Percentiles rank a stretch among this genome's conserved stretches.
Evolutionary conservation across 2,329 filamentous ascomycete genomes (phyloP).

Genomic region (Podosphaera leucotricha): DNA sequence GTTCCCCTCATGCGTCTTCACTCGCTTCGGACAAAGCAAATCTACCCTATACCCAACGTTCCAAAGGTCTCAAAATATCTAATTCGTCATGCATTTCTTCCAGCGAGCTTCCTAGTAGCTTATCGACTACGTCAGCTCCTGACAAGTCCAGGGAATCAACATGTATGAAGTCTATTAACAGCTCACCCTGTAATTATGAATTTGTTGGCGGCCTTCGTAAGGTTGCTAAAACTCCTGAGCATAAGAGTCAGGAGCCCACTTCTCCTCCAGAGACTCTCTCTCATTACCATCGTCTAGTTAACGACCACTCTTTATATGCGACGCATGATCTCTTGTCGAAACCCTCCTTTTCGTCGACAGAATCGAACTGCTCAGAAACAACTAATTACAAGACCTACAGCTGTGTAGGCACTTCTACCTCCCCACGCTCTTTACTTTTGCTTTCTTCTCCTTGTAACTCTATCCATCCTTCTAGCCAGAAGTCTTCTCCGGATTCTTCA

Average conservation of each 20-base stretch:
- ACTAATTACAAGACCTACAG: constrained; percentile 16
- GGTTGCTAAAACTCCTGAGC: constrained; percentile 16
- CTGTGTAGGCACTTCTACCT: constrained; percentile 6
- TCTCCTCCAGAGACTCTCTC: constrained; percentile 4
- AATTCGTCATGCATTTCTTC: neutral
- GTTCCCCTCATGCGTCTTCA: neutral
- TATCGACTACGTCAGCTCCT: constrained; percentile 8
- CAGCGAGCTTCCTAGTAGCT: neutral
- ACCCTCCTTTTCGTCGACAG: constrained; percentile 14
- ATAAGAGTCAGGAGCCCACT: constrained; percentile 10
- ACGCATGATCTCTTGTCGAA: constrained; percentile 14
- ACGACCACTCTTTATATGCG: constrained; percentile 8
- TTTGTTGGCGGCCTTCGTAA: constrained; percentile 16
- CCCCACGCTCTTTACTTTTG: constrained; percentile 7
- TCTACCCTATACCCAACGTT: neutral
- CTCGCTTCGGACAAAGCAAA: neutral
- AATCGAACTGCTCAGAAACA: constrained; percentile 12
- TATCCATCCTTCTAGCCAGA: constrained; percentile 28
- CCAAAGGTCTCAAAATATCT: neutral
- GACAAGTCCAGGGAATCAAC: constrained; percentile 8
- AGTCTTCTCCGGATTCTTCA: constrained; percentile 23
- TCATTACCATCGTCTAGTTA: neutral
- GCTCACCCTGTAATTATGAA: constrained; percentile 15
- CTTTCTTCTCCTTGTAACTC: constrained; percentile 10
- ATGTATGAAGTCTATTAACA: constrained; percentile 14